Evolutionary conservation across 345 rosid genomes (phyloP), one percentile per base, ranked within the genome.

Genomic region (Garcia nutans): DNA sequence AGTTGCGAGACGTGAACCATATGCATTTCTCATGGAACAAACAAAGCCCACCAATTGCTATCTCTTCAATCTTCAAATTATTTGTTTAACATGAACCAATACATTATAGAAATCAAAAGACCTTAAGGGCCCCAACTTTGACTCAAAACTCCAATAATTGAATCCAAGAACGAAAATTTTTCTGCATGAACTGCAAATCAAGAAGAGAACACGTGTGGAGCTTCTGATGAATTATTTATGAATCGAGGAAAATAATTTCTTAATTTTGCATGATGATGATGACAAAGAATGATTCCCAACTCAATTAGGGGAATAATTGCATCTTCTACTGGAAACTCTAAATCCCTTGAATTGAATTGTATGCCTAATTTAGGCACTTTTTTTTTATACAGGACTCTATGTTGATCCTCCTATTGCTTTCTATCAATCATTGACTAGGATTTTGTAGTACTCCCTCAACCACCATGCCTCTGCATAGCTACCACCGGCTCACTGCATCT

Each of bases 391-490:
- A 75, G 67, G 55, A 63, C 45, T 26, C 69, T 73, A 69, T 65
- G 41, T 47, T 65, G 60, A 54, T 61, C 17, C 62, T 72, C 52
- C 76, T 72, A 68, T 33, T 44, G 69, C 26, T 45, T 69, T 64
- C 68, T 50, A 31, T 19, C 23, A 28, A 1, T 57, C 61, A 57
- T 58, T 23, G 60, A 22, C 52, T 73, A 26, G 76, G 77, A 49
- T 69, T 62, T 54, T 45, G 75, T 61, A 23, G 68, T 23, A 50
- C 24, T 37, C 1, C 54, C 76, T 62, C 22, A 52, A 73, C 74
- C 80, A 75, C 89, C 84, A 71, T 86, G 89, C 76, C 93, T 86
- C 85, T 90, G 97, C 93, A 93, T 96, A 22, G 97, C 98, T 59
- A 85, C 84, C 68, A 96, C 93, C 1, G 84, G 93, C 82, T 92